Base-by-base conservation (phyloP, 495 filamentous ascomycete species). In the Podospora conica region DNA sequence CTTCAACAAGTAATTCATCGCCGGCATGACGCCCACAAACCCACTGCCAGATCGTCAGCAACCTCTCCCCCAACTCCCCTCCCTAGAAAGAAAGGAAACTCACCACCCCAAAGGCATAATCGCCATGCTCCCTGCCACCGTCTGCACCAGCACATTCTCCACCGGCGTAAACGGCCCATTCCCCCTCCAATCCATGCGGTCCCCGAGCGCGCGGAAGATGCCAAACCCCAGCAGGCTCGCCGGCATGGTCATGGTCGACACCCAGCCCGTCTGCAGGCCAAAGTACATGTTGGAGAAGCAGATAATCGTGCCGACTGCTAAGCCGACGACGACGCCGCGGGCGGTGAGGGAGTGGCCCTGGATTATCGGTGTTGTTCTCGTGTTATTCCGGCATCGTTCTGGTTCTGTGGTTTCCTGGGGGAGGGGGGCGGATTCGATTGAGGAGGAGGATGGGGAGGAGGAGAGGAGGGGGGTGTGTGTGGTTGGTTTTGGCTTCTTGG, bases 261-360 rank as follows among this genome's bases (percentile, higher is more conserved):
- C 81, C 94, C 95, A 99, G 70, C 96, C 96, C 3, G 94, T 97
- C 76, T 99, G 96, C 25, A 99, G 83, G 12, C 96, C 96, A 72
- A 98, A 99, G 74, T 97, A 99, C 82, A 91, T 96, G 76, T 98
- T 98, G 25, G 90, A 94, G 78, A 96, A 97, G 68, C 90, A 93
- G 66, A 97, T 96, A 54, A 98, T 80, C 3, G 92, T 83, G 27
- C 95, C 95, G 65, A 98, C 94, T 3, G 84, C 77, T 8, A 98
- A 78, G 40, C 95, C 95, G 60, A 92, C 91, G 27, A 87, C 72
- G 53, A 97, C 80, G 29, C 91, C 92, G 55, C 95, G 89, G 18
- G 87, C 21, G 8, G 96, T 98, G 77, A 99, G 97, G 78, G 90
- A 88, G 40, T 81, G 80, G 53, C 80, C 80, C 0, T 60, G 48